These are phyloP conservation scores for Aureobasidium sp. DNA, from an alignment of 2,329 filamentous ascomycete genomes.

Conservation along the genomic window DNA sequence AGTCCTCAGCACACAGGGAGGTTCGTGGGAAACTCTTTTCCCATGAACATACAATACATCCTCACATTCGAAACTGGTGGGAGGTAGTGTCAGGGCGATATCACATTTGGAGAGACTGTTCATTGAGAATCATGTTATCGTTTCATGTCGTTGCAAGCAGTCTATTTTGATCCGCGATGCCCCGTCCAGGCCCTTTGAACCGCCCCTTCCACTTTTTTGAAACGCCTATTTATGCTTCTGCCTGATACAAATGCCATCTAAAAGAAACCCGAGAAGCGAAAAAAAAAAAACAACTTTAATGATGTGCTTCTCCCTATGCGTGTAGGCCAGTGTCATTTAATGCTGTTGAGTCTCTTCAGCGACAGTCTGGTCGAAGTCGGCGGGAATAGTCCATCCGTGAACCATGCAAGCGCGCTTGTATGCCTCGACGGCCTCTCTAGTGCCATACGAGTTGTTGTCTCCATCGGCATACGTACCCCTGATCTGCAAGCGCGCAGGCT, in stretches of 20 bases:
- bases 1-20: too few relatives aligned
- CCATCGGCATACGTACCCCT: background rate
- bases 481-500: slow-evolving; percentile 58
- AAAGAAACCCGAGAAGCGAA: background rate
- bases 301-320: too few relatives aligned
- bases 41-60: too few relatives aligned
- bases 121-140: background rate
- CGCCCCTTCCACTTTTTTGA: background rate
- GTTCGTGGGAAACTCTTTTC: too few relatives aligned
- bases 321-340: background rate
- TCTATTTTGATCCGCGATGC: background rate
- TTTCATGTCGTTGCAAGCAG: background rate
- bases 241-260: background rate
- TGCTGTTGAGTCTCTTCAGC: background rate
- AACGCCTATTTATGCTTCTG: background rate
- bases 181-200: background rate
- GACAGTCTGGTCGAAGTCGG: slow-evolving; percentile 41
- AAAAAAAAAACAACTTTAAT: background rate
- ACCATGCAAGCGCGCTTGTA: slow-evolving; percentile 64
- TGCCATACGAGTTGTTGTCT: slow-evolving; percentile 42
- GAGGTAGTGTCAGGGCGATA: background rate
- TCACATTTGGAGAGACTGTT: background rate
- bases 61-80: too few relatives aligned
- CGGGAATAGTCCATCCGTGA: slow-evolving; percentile 73
- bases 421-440: slow-evolving; percentile 64